These are phyloP conservation scores for Pythium folliculosum DNA, from an alignment of 352 stramenopile species.

Conservation along the genomic window DNA sequence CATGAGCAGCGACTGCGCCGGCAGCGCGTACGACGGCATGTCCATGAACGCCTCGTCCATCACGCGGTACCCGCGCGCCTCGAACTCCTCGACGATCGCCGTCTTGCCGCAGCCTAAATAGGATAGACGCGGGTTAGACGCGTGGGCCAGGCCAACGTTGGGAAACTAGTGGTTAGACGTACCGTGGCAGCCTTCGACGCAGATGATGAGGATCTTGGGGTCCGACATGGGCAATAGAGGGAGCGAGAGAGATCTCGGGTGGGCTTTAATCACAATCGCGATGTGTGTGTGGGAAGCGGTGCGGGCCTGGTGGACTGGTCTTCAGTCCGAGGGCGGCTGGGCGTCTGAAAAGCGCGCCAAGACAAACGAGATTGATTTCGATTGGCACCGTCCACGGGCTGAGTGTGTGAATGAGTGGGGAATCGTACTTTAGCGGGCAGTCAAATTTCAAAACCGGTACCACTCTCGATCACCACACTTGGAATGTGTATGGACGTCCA, in stretches of 20 bases:
- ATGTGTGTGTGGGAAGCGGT: slow-evolving; percentile 11
- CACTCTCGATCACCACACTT: slow-evolving; percentile 2
- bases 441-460: slow-evolving; percentile 24
- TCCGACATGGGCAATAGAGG: slow-evolving; percentile 25
- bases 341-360: slow-evolving; percentile 31
- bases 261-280: slow-evolving; percentile 16
- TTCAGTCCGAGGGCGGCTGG: background rate
- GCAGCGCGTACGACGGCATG: slow-evolving; percentile 84
- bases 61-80: slow-evolving; percentile 71
- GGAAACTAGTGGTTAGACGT: slow-evolving; percentile 6
- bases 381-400: slow-evolving; percentile 22
- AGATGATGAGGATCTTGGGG: slow-evolving; percentile 79
- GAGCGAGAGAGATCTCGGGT: slow-evolving; percentile 3
- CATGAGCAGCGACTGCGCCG: slow-evolving; percentile 90
- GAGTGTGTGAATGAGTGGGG: background rate
- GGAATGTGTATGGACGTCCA: slow-evolving; percentile 11
- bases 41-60: slow-evolving; percentile 89
- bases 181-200: slow-evolving; percentile 88
- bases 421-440: slow-evolving; percentile 22
- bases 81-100: slow-evolving; percentile 73
- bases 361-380: slow-evolving; percentile 8
- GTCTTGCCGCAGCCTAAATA: slow-evolving; percentile 78
- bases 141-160: background rate
- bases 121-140: slow-evolving; percentile 2
- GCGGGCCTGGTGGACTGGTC: slow-evolving; percentile 4